Evolutionary conservation across 371 early-diverging fungal genomes (phyloP).

Genomic region (Lichtheimia corymbifera): DNA sequence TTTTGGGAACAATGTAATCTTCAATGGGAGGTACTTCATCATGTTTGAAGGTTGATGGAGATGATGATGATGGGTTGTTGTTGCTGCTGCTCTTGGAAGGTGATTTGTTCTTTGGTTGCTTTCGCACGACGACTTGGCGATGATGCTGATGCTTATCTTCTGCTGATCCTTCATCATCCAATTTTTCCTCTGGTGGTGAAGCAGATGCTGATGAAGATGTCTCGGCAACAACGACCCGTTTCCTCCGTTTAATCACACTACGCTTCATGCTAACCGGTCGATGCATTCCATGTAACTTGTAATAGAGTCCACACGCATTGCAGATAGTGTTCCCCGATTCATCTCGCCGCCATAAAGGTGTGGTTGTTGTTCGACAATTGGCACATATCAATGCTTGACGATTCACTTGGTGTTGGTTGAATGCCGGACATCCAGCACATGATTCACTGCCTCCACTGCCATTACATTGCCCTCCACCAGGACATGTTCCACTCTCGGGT

Average conservation of each 20-base stretch:
- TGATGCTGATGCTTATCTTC: slow-evolving; percentile 1
- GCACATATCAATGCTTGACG: slow-evolving; percentile 64
- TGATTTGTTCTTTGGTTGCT: neutral
- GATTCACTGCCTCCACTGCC: slow-evolving; percentile 75
- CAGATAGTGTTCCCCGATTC: slow-evolving; percentile 77
- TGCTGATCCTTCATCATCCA: neutral
- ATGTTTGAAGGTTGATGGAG: neutral
- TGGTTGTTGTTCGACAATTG: slow-evolving; percentile 81
- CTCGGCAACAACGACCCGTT: slow-evolving; percentile 48
- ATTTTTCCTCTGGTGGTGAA: neutral
- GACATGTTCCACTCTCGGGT: slow-evolving; percentile 60
- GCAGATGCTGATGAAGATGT: neutral
- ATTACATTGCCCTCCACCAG: slow-evolving; percentile 80
- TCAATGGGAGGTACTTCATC: slow-evolving; percentile 21
- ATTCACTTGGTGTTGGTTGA: slow-evolving; percentile 68
- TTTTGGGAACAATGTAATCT: slow-evolving; percentile 23
- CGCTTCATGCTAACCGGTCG: slow-evolving; percentile 83
- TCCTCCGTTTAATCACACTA: slow-evolving; percentile 81
- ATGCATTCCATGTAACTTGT: slow-evolving; percentile 77
- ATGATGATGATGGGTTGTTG: slow-evolving; percentile 5
- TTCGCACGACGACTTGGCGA: neutral
- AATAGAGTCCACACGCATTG: slow-evolving; percentile 89
- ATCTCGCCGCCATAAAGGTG: slow-evolving; percentile 90
- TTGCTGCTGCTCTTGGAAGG: neutral
- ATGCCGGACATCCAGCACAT: slow-evolving; percentile 80